Evolutionary conservation across 1,284 basidiomycete species (phyloP).

Genomic region (Ganoderma resinaceum): DNA sequence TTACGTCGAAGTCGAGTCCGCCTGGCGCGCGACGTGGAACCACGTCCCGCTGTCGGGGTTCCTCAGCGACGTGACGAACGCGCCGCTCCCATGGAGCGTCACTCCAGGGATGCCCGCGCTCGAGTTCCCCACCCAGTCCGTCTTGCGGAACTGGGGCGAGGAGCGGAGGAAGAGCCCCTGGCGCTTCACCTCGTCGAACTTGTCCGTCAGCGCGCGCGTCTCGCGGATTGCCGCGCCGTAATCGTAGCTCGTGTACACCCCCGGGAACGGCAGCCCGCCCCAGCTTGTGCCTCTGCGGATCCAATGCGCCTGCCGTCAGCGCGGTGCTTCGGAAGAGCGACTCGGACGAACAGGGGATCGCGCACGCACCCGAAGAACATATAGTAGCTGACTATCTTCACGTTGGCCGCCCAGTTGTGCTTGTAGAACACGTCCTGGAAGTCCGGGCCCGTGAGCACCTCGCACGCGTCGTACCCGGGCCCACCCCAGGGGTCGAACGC

Average conservation of each 20-base stretch:
- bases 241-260: constrained; percentile 70
- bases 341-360: too few species aligned
- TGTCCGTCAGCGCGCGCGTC: constrained; percentile 69
- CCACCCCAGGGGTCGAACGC: constrained; percentile 80
- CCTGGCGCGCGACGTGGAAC: constrained; percentile 78
- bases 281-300: constrained; percentile 75
- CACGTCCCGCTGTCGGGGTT: constrained; percentile 71
- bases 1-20: constrained; percentile 70
- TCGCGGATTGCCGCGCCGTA: constrained; percentile 75
- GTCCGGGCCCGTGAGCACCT: constrained; percentile 67
- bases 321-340: background rate
- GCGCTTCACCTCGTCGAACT: constrained; percentile 78
- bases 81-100: constrained; percentile 54
- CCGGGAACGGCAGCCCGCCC: constrained; percentile 76
- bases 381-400: constrained; percentile 79
- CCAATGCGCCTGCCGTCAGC: background rate
- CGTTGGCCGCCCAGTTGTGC: constrained; percentile 79
- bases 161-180: constrained; percentile 79
- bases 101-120: constrained; percentile 53
- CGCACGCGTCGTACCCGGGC: constrained; percentile 61
- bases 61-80: constrained; percentile 65
- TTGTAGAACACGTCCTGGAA: constrained; percentile 81
- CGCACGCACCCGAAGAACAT: constrained; percentile 74
- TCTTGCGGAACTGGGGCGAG: constrained; percentile 79
- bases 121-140: constrained; percentile 73